Conservation (phyloP, 139 green algal genomes). For the Microglena sp. region DNA sequence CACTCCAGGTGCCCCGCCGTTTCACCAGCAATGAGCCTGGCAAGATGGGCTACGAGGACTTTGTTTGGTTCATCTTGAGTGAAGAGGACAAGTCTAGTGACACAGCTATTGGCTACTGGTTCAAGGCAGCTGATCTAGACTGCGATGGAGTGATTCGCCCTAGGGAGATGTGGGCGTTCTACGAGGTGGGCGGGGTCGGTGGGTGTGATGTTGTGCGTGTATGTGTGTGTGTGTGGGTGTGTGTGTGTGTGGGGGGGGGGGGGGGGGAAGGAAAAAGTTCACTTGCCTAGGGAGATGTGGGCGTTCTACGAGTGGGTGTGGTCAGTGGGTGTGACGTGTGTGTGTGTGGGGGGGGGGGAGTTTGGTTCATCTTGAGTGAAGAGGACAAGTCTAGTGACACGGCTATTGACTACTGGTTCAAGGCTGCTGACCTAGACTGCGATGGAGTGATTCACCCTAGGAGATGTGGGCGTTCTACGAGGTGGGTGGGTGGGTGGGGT, state of each 20-base stretch:
- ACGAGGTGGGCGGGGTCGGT: too few relatives aligned
- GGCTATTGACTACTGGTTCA: slow-evolving; percentile 94
- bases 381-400: slow-evolving; percentile 94
- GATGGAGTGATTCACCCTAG: slow-evolving; percentile 70
- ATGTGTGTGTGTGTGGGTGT: too few relatives aligned
- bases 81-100: slow-evolving; percentile 97
- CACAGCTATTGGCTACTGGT: slow-evolving; percentile 92
- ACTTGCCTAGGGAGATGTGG: too few relatives aligned
- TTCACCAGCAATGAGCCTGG: slow-evolving; percentile 43
- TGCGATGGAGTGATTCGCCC: slow-evolving; percentile 68
- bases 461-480: slow-evolving; percentile 93
- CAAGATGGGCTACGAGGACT: slow-evolving; percentile 98
- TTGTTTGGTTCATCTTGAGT: slow-evolving; percentile 98
- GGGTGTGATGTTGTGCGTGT: too few relatives aligned
- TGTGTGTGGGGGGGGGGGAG: too few relatives aligned
- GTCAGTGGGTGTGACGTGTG: too few relatives aligned
- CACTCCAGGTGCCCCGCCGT: slow-evolving; percentile 64
- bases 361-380: slow-evolving; percentile 98
- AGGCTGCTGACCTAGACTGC: slow-evolving; percentile 29
- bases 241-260: too few relatives aligned
- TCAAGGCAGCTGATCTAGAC: slow-evolving; percentile 39
- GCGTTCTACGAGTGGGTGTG: too few relatives aligned
- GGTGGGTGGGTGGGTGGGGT: too few relatives aligned
- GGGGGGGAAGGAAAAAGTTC: too few relatives aligned
- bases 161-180: slow-evolving; percentile 89